Evolutionary conservation across 2,329 filamentous ascomycete genomes (phyloP).

Genomic region (Alternaria viburni): DNA sequence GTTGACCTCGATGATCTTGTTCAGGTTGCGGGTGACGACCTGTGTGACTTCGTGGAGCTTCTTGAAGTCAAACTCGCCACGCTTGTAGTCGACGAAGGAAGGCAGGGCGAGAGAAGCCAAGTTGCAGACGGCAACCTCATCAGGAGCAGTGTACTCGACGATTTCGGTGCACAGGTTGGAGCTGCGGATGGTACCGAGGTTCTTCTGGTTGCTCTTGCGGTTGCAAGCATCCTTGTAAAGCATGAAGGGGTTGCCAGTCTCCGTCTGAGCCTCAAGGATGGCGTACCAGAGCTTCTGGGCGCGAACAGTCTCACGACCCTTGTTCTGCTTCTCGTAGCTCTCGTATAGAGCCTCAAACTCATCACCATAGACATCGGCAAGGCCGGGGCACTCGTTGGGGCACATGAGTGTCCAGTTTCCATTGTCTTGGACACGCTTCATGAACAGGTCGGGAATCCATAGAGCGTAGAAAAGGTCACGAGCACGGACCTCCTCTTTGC

Average conservation of each 20-base stretch:
- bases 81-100: slow-evolving; percentile 84
- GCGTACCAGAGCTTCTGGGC: slow-evolving; percentile 99
- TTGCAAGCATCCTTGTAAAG: slow-evolving; percentile 99
- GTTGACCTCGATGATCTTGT: slow-evolving; percentile 98
- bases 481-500: slow-evolving; percentile 96
- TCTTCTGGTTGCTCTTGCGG: slow-evolving; percentile 99
- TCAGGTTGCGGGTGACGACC: slow-evolving; percentile 92
- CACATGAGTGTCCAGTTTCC: slow-evolving; percentile 98
- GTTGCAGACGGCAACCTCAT: slow-evolving; percentile 99
- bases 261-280: slow-evolving; percentile 96
- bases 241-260: slow-evolving; percentile 99
- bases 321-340: slow-evolving; percentile 83
- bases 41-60: slow-evolving; percentile 95
- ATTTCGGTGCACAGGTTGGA: slow-evolving; percentile 99
- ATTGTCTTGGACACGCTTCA: slow-evolving; percentile 99
- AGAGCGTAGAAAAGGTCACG: slow-evolving; percentile 97
- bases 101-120: slow-evolving; percentile 92
- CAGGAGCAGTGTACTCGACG: slow-evolving; percentile 93
- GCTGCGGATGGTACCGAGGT: slow-evolving; percentile 96
- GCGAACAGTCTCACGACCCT: slow-evolving; percentile 88
- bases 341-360: slow-evolving; percentile 96
- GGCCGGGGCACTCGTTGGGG: slow-evolving; percentile 91
- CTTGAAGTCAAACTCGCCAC: slow-evolving; percentile 89
- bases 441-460: slow-evolving; percentile 99
- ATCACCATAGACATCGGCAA: slow-evolving; percentile 96